A percentile compares a stretch with the other conserved stretches of the same genome.
Evolutionary conservation across 352 stramenopile genomes (phyloP).

Genomic region (Globisporangium radiosum): DNA sequence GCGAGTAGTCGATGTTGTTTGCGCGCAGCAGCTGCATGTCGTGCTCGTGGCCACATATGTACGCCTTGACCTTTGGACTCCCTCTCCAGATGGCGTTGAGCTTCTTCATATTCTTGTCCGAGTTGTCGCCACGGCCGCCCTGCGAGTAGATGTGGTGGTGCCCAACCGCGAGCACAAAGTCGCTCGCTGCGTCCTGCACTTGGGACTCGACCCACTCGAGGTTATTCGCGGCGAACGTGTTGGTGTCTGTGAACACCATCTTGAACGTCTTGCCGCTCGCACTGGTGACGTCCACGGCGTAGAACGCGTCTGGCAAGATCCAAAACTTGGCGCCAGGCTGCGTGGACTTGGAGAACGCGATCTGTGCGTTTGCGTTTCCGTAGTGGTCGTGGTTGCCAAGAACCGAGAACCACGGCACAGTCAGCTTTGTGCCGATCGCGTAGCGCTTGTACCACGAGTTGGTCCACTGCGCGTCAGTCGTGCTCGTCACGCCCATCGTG

Average conservation of each 20-base stretch:
- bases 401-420: slow-evolving; percentile 30
- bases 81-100: no score
- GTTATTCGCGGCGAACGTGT: slow-evolving; percentile 18
- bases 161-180: no score
- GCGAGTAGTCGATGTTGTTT: slow-evolving; percentile 26
- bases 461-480: slow-evolving; percentile 21
- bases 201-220: slow-evolving; percentile 22
- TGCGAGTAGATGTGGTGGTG: no score
- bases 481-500: slow-evolving; percentile 23
- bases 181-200: slow-evolving; percentile 11
- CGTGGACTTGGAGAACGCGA: slow-evolving; percentile 19
- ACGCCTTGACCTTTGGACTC: no score
- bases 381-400: slow-evolving; percentile 39
- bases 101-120: no score
- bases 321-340: slow-evolving; percentile 25
- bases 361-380: slow-evolving; percentile 25
- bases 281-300: slow-evolving; percentile 20
- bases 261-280: slow-evolving; percentile 23
- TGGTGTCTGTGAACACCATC: slow-evolving; percentile 26
- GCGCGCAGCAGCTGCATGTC: slow-evolving; percentile 33
- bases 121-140: no score
- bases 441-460: slow-evolving; percentile 29
- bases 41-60: slow-evolving; percentile 20
- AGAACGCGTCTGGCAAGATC: slow-evolving; percentile 35
- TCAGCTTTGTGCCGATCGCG: slow-evolving; percentile 24